phyloP scores from a whole-genome alignment of 2,329 filamentous ascomycete species.

The Epichloe coenophiala region DNA sequence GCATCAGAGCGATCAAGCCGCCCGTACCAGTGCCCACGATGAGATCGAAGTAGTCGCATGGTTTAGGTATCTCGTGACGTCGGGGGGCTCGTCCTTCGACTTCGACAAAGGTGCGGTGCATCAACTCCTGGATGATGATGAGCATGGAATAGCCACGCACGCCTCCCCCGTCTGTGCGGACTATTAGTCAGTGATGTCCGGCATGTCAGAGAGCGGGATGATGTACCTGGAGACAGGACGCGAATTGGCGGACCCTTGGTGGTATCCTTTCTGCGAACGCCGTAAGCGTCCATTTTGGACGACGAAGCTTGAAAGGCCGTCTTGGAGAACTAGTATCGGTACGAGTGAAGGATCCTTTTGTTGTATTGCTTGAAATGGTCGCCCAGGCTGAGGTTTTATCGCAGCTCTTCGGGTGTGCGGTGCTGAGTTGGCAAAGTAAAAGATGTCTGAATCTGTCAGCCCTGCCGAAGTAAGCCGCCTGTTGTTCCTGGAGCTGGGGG shows the following conservation, averaged over 20 bases:
- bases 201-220: not conserved
- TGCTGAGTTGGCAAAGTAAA: not conserved
- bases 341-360: not conserved
- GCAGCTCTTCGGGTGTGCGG: not conserved
- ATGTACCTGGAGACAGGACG: slow-evolving; percentile 70
- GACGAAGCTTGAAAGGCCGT: not conserved
- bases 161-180: slow-evolving; percentile 82
- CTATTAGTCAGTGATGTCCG: slow-evolving; percentile 13
- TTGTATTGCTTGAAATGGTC: not conserved
- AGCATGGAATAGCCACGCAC: slow-evolving; percentile 97
- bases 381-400: not conserved
- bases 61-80: slow-evolving; percentile 84
- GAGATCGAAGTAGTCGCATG: slow-evolving; percentile 95
- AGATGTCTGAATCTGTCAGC: not conserved
- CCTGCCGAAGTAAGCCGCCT: too few relatives aligned
- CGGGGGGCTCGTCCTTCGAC: slow-evolving; percentile 75
- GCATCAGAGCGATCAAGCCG: slow-evolving; percentile 92
- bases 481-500: too few relatives aligned
- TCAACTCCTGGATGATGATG: slow-evolving; percentile 92
- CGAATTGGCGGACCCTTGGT: slow-evolving; percentile 88
- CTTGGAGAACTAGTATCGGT: not conserved
- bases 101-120: slow-evolving; percentile 94
- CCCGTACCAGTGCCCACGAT: slow-evolving; percentile 93
- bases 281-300: slow-evolving; percentile 35
- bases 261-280: slow-evolving; percentile 76